phyloP scores from a whole-genome alignment of 1,284 basidiomycete genomes.

The Melampsora occidentalis region DNA sequence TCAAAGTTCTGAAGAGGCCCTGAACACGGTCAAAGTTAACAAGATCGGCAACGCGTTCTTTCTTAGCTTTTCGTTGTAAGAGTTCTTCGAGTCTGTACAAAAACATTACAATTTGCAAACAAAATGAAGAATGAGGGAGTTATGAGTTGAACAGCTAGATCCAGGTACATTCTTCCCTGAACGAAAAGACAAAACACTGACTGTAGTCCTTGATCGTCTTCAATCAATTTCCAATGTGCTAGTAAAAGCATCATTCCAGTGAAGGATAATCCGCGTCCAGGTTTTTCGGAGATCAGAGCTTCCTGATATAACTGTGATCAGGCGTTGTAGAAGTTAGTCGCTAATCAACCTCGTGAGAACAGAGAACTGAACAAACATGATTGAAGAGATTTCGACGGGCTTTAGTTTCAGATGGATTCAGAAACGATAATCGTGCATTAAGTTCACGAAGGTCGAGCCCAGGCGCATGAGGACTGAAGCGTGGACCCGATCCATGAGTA shows the following conservation, averaged over 20 bases:
- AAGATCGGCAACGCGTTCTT: slow-evolving; percentile 72
- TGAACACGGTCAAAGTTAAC: slow-evolving; percentile 79
- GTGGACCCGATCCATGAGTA: neutral
- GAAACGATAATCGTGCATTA: slow-evolving; percentile 61
- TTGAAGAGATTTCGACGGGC: slow-evolving; percentile 69
- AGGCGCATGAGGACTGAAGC: slow-evolving; percentile 50
- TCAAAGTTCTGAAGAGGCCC: slow-evolving; percentile 72
- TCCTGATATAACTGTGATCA: slow-evolving; percentile 67
- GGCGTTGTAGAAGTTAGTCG: neutral
- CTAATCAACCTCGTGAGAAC: neutral
- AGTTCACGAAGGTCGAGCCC: slow-evolving; percentile 69
- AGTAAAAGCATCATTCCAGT: slow-evolving; percentile 82
- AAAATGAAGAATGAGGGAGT: neutral
- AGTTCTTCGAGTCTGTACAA: slow-evolving; percentile 71
- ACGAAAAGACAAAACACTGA: slow-evolving; percentile 3
- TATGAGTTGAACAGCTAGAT: neutral
- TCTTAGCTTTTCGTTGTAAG: slow-evolving; percentile 69
- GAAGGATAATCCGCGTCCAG: slow-evolving; percentile 80
- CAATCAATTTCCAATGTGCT: slow-evolving; percentile 86
- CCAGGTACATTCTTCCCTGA: neutral
- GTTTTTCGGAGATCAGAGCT: slow-evolving; percentile 65
- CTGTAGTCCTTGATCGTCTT: slow-evolving; percentile 60
- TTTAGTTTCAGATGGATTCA: slow-evolving; percentile 67
- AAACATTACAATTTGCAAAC: neutral
- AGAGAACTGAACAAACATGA: slow-evolving; percentile 51